Evolutionary conservation across 345 rosid species (phyloP), one percentile per base, ranked within the genome.

Genomic region (Ceriops decandra): DNA sequence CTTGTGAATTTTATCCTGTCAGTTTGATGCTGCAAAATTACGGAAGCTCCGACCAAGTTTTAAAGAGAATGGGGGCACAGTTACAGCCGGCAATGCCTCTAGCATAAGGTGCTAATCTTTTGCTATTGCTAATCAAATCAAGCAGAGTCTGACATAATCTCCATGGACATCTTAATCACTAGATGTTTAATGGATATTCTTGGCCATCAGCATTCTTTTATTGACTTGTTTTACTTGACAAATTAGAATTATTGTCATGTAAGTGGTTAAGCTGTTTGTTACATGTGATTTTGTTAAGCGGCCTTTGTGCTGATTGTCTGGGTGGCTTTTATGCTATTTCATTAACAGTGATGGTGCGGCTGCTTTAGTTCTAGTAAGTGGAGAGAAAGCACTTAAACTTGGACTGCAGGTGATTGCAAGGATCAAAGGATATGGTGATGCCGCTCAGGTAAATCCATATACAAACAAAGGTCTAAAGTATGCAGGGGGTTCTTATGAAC

Each of bases 1-100:
- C 17, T 70, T 46, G 52, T 70, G 4, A 56, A 68, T 72, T 64
- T 59, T 68, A 1, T 60, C 19, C 28, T 66, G 60, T 66, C 83
- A 95, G 99, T 95, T 91, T 82, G 99, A 92, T 64, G 74, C 96
- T 73, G 89, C 81, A 59, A 95, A 95, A 82, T 64, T 95, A 80
- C 90, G 90, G 82, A 95, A 91, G 81, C 93, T 95, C 33, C 86
- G 97, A 36, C 91, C 99, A 30, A 95, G 98, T 84, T 95, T 95
- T 86, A 91, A 90, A 84, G 90, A 84, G 64, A 87, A 52, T 69
- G 96, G 97, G 75, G 98, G 99, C 47, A 82, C 89, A 32, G 96
- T 95, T 63, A 95, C 99, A 20, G 96, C 98, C 20, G 96, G 99
- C 76, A 95, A 95, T 76, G 99, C 99, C 51, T 95, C 99, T 71